phyloP scores from a whole-genome alignment of 257 asterid genomes.

The Primulina huaijiensis region DNA sequence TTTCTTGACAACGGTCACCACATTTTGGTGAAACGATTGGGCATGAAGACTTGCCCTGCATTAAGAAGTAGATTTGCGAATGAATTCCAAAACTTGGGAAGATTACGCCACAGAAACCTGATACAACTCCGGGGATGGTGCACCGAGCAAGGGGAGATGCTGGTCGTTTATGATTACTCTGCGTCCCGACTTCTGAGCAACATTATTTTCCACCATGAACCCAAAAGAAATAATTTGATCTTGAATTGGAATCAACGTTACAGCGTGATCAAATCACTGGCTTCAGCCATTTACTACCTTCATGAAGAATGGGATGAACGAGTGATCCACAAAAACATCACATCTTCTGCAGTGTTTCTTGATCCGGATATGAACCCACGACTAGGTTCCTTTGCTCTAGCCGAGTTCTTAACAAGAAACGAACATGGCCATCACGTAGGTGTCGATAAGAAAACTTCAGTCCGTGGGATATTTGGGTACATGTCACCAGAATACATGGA shows the following conservation, averaged over 20 bases:
- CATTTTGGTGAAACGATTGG: slow-evolving; percentile 65
- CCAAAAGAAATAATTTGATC: slow-evolving; percentile 9
- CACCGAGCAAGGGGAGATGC: slow-evolving; percentile 99
- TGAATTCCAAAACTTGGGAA: slow-evolving; percentile 70
- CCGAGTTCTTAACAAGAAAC: slow-evolving; percentile 78
- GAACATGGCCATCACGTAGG: slow-evolving; percentile 61
- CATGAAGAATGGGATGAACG: slow-evolving; percentile 99
- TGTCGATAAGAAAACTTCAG: slow-evolving; percentile 51
- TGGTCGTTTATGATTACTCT: slow-evolving; percentile 75
- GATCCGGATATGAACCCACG: slow-evolving; percentile 82
- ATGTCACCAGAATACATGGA: slow-evolving; percentile 80
- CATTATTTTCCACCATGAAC: slow-evolving; percentile 51
- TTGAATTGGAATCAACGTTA: slow-evolving; percentile 62
- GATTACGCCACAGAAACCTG: slow-evolving; percentile 78
- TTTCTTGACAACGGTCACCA: slow-evolving; percentile 45
- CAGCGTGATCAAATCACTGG: slow-evolving; percentile 70
- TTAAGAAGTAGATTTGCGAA: slow-evolving; percentile 66
- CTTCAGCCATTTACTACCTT: slow-evolving; percentile 78
- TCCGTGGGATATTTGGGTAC: slow-evolving; percentile 82
- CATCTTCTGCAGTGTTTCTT: slow-evolving; percentile 73
- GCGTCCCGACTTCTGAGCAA: slow-evolving; percentile 48
- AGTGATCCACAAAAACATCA: slow-evolving; percentile 82
- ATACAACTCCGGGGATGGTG: slow-evolving; percentile 96
- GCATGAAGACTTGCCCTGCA: slow-evolving; percentile 96
- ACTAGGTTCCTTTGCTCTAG: slow-evolving; percentile 84